phyloP scores from a whole-genome alignment of 2,329 filamentous ascomycete species.

The Trichoderma lentiforme region DNA sequence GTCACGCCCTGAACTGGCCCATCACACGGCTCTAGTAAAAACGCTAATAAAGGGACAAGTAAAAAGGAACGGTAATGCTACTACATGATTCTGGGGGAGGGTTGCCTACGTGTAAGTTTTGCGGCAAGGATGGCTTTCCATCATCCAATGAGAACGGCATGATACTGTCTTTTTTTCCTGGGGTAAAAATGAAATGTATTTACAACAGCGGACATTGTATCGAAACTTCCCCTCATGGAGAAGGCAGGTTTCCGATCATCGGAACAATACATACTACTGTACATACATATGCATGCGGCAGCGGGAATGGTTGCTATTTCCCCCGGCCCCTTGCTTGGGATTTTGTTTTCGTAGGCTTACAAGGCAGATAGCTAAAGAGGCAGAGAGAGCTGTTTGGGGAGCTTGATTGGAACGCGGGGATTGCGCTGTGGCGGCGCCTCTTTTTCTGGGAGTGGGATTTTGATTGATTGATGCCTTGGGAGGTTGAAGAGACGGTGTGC shows the following conservation, averaged over 20 bases:
- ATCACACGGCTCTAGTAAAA: not conserved
- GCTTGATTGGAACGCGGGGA: not conserved
- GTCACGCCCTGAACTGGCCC: not conserved
- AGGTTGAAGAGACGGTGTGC: not conserved
- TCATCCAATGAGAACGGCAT: not conserved
- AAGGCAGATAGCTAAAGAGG: not conserved
- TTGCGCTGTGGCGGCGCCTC: conserved; percentile 6
- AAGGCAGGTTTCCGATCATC: not conserved
- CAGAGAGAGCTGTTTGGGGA: not conserved
- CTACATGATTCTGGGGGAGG: not conserved
- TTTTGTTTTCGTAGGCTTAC: not conserved
- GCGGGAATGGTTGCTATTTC: not conserved
- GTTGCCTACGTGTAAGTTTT: not conserved
- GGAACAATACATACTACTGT: not conserved
- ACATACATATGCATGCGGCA: not conserved
- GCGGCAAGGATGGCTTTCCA: not conserved
- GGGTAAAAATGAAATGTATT: not conserved
- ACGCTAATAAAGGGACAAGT: not conserved
- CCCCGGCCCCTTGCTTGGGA: not conserved
- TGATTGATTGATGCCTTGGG: not conserved
- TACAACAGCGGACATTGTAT: not conserved
- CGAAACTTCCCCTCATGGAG: not conserved
- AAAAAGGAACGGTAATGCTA: not conserved
- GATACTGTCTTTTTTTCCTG: not conserved
- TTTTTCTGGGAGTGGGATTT: not conserved